These are phyloP conservation scores for Leccinum truebloodii DNA, from an alignment of 768 basidiomycete species.

Conservation along the genomic window DNA sequence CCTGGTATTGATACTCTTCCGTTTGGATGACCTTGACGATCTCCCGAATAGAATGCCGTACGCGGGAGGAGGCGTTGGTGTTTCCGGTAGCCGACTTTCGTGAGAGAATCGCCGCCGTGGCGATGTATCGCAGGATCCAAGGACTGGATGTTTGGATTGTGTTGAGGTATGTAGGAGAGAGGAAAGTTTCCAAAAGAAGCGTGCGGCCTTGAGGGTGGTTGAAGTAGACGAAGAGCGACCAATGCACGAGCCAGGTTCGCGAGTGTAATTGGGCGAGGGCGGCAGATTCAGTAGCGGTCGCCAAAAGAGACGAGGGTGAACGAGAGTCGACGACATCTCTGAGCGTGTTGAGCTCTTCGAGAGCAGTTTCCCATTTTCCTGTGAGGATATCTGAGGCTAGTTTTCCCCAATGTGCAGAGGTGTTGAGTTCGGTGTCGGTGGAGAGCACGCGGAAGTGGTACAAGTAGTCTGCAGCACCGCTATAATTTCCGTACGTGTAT, in stretches of 20 bases:
- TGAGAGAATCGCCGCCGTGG: conserved; percentile 89
- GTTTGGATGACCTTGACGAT: conserved; percentile 92
- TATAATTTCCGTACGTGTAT: conserved; percentile 98
- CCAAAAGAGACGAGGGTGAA: conserved; percentile 50
- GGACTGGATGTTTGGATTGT: conserved; percentile 96
- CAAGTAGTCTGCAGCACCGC: conserved; percentile 93
- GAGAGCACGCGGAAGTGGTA: conserved; percentile 99
- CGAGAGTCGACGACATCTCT: conserved; percentile 89
- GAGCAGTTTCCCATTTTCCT: conserved; percentile 93
- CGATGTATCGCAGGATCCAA: conserved; percentile 93
- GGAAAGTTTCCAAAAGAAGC: conserved; percentile 93
- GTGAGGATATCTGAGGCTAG: conserved; percentile 95
- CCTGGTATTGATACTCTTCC: conserved; percentile 95
- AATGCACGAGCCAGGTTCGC: conserved; percentile 95
- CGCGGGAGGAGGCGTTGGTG: conserved; percentile 60
- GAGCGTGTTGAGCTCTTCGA: conserved; percentile 94
- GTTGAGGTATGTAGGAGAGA: conserved; percentile 95
- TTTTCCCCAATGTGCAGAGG: conserved; percentile 98
- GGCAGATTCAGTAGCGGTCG: conserved; percentile 55
- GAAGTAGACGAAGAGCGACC: conserved; percentile 98
- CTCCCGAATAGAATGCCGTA: conserved; percentile 86
- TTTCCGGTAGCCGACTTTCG: conserved; percentile 65
- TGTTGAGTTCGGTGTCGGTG: conserved; percentile 88
- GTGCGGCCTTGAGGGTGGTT: conserved; percentile 92
- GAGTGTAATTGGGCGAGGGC: conserved; percentile 88